A percentile compares a stretch with the other conserved stretches of the same genome.
These are phyloP conservation scores for Coix lacrymajobi DNA, from an alignment of 176 grass and related monocot species.

Conservation along the genomic window DNA sequence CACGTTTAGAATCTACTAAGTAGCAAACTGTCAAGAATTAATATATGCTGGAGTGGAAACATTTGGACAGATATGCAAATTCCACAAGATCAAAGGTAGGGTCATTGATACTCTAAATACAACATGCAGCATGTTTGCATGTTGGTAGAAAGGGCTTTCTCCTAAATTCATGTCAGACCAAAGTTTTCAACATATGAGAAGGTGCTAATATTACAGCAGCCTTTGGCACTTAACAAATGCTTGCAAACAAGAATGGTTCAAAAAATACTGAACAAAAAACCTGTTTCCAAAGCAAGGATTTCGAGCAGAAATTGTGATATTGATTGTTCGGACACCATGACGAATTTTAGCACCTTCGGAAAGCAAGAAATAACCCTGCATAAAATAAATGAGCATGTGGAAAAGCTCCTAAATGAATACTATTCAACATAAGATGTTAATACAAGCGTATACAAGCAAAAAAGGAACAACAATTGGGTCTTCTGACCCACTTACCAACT, in stretches of 20 bases:
- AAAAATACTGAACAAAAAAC: constrained; percentile 30
- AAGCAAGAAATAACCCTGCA: constrained; percentile 97
- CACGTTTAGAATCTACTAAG: neutral
- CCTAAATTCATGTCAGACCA: neutral
- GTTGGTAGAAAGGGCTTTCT: neutral
- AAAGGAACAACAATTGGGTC: neutral
- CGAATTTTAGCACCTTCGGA: constrained; percentile 85
- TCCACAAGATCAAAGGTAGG: neutral
- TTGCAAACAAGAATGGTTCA: neutral
- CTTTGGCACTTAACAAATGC: neutral
- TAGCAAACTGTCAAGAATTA: neutral
- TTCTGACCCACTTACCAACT: neutral
- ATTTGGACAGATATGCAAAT: neutral
- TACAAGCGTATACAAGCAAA: constrained; percentile 3
- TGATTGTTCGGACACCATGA: constrained; percentile 70
- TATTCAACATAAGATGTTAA: constrained; percentile 7
- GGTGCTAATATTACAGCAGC: neutral
- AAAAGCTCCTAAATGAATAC: constrained; percentile 4
- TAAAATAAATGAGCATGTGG: constrained; percentile 23
- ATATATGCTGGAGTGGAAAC: neutral
- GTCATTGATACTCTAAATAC: neutral
- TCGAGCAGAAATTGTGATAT: constrained; percentile 85
- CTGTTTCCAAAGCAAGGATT: constrained; percentile 96
- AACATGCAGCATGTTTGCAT: neutral
- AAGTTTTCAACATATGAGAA: neutral